Evolutionary conservation across 768 basidiomycete species (phyloP).

Genomic region (Tulasnella sp.): DNA sequence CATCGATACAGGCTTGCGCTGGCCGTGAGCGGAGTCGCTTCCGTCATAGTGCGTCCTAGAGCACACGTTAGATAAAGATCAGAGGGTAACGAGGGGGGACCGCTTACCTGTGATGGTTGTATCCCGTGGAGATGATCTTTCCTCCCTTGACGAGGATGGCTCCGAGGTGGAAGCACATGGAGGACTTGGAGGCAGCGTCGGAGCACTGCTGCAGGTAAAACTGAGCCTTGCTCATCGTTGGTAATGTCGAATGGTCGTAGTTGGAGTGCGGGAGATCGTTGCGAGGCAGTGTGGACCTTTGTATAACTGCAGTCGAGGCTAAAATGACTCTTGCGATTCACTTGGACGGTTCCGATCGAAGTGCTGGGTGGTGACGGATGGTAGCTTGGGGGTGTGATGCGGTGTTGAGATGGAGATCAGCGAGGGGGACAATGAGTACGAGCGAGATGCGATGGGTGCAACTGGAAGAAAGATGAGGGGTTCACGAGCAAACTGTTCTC

Average conservation of each 20-base stretch:
- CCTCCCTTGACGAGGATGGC: slow-evolving; percentile 42
- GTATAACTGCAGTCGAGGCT: not conserved
- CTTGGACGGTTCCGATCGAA: not conserved
- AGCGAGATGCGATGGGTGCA: not conserved
- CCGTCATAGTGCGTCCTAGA: slow-evolving; percentile 40
- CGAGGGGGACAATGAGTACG: not conserved
- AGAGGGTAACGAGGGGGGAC: too few species aligned
- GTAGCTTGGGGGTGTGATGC: not conserved
- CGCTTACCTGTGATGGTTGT: slow-evolving; percentile 36
- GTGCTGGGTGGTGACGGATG: not conserved
- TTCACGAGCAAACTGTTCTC: not conserved
- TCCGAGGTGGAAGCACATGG: slow-evolving; percentile 13
- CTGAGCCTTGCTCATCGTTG: slow-evolving; percentile 14
- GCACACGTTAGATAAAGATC: not conserved
- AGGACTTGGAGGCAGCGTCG: slow-evolving; percentile 12
- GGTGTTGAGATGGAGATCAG: not conserved
- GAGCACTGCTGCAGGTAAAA: slow-evolving; percentile 13
- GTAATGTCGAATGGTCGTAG: not conserved
- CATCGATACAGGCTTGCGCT: slow-evolving; percentile 28
- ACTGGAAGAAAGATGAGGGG: not conserved
- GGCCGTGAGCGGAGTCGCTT: slow-evolving; percentile 26
- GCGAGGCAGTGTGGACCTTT: not conserved
- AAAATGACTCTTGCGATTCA: not conserved
- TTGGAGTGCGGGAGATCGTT: not conserved
- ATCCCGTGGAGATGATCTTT: slow-evolving; percentile 40